Evolutionary conservation across 805 yeast species (phyloP), one percentile per base, ranked within the genome.

Genomic region (Saccharomycopsis olivae): DNA sequence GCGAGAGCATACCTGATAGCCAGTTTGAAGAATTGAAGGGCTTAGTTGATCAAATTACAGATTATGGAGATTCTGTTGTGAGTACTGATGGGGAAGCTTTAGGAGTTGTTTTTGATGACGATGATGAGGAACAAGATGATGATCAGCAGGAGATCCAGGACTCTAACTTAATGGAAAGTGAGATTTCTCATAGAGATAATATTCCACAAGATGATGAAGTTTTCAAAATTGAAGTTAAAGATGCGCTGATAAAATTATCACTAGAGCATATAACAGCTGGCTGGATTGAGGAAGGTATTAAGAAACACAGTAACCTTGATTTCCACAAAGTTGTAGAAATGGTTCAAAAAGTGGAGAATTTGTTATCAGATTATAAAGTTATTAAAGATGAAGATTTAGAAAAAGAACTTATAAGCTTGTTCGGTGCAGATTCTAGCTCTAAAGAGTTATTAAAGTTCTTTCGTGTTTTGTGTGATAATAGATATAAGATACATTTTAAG

Each of bases 401-500:
- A 20, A 14, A 20, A n/a, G 42, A 39, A 18, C 31, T 39, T 16
- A 29, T 29, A 23, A 14, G 8, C 1, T 23, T 39, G 14, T 34
- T 39, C 14, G 29, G 16, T 19, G 29, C n/a, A 11, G 29, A 21
- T 17, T 29, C 15, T 6, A 33, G 6, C 11, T 5, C 24, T 17
- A 29, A 14, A 29, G 13, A 29, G 9, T 29, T 27, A 28, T 18
- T 5, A 17, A 15, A 25, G 2, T 28, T 36, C 17, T 29, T 38
- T 13, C 28, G 16, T 9, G 9, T 39, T 14, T 16, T 42, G 20
- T 56, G 73, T 10, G 60, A 62, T 19, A 78, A 84, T 51, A 54
- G 78, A 36, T 57, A 60, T 44, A 55, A 62, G 31, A 55, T 83
- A 3, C 68, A 68, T 3, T 81, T 75, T 70, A 74, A 77, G 27